These are phyloP conservation scores for Deinandra increscens DNA, from an alignment of 129 eudicot genomes.

Conservation along the genomic window DNA sequence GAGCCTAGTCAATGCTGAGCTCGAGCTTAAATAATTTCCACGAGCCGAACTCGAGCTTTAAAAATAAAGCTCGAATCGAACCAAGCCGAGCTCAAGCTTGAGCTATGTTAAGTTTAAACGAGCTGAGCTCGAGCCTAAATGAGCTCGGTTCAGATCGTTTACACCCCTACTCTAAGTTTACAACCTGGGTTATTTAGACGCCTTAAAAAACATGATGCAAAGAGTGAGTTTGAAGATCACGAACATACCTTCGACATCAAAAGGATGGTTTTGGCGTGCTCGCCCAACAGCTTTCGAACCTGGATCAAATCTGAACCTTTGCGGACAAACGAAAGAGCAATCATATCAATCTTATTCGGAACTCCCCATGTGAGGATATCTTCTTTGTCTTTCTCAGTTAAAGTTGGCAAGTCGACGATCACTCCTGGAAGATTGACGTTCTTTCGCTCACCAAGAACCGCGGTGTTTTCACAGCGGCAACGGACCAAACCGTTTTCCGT, in stretches of 20 bases:
- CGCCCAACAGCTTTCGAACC: slow-evolving; percentile 66
- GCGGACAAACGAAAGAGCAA: slow-evolving; percentile 72
- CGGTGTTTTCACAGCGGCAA: slow-evolving; percentile 61
- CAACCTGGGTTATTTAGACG: neutral
- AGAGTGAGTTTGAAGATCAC: neutral
- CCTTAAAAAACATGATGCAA: neutral
- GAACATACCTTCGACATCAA: slow-evolving; percentile 72
- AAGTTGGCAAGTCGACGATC: slow-evolving; percentile 70
- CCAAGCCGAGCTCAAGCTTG: too few species aligned
- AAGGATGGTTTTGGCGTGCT: slow-evolving; percentile 53
- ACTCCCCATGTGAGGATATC: slow-evolving; percentile 74
- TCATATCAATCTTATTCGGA: slow-evolving; percentile 72
- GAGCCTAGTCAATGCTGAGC: too few species aligned
- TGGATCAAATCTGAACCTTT: slow-evolving; percentile 68
- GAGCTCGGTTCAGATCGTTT: too few species aligned
- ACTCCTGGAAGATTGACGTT: slow-evolving; percentile 67
- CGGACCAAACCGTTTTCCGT: slow-evolving; percentile 46
- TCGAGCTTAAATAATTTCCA: too few species aligned
- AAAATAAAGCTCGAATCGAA: too few species aligned
- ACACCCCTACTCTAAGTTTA: too few species aligned
- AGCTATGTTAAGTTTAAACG: too few species aligned
- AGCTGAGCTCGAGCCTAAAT: too few species aligned
- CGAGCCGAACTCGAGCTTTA: too few species aligned
- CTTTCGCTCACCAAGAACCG: slow-evolving; percentile 54
- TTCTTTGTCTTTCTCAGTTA: slow-evolving; percentile 70